Percentiles rank a stretch among this genome's conserved stretches.
These are phyloP conservation scores for Suillus cothurnatus DNA, from an alignment of 768 basidiomycete species.

Conservation along the genomic window DNA sequence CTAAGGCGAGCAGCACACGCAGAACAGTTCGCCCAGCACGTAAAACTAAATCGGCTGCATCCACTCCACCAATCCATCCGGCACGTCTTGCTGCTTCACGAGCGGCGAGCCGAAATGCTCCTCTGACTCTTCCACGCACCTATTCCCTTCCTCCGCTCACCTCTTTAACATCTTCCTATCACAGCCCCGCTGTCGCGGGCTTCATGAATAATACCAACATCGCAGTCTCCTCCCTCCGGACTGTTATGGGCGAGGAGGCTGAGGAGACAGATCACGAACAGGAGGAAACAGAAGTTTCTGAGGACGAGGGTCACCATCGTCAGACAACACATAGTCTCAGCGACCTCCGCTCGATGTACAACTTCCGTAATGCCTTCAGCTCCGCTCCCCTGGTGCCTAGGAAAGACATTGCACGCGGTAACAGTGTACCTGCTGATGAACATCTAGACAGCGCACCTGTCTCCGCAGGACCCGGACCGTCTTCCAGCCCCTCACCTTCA, in stretches of 20 bases:
- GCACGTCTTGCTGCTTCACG: conserved; percentile 37
- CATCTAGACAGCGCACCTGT: background rate
- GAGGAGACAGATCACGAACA: conserved; percentile 34
- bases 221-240: conserved; percentile 37
- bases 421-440: conserved; percentile 2
- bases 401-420: conserved; percentile 1
- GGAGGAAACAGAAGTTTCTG: conserved; percentile 36
- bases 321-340: conserved; percentile 17
- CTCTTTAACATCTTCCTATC: conserved; percentile 31
- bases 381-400: conserved; percentile 2
- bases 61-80: conserved; percentile 35
- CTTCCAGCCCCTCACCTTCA: conserved; percentile 5
- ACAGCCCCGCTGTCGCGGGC: conserved; percentile 25
- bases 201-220: conserved; percentile 39
- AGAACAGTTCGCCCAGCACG: conserved; percentile 34
- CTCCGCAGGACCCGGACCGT: conserved; percentile 5
- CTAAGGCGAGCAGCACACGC: conserved; percentile 21
- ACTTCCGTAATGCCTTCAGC: conserved; percentile 21
- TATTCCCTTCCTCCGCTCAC: conserved; percentile 35
- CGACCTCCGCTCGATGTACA: conserved; percentile 33
- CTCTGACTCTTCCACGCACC: conserved; percentile 34
- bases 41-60: conserved; percentile 38
- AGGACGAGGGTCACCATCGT: conserved; percentile 26
- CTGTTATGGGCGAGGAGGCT: conserved; percentile 29
- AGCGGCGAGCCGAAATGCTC: conserved; percentile 30